These are phyloP conservation scores for Rhizopus sp. DNA, from an alignment of 371 early-diverging fungal species.

Conservation along the genomic window DNA sequence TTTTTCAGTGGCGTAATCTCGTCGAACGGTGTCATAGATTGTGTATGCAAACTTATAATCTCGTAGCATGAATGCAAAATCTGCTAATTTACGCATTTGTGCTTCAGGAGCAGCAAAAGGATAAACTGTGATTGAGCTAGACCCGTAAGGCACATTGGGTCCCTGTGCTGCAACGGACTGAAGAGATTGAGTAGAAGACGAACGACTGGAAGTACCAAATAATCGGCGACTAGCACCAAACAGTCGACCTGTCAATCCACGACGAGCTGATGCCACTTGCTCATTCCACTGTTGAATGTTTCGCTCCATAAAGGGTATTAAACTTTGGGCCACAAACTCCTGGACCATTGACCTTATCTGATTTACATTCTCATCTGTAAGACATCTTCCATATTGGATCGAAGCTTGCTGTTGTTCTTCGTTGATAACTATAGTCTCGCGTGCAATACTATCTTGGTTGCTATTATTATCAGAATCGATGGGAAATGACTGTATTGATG, in stretches of 20 bases:
- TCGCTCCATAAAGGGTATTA: conserved; percentile 91
- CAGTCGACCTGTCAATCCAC: conserved; percentile 89
- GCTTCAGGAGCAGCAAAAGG: conserved; percentile 84
- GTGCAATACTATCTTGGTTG: conserved; percentile 13
- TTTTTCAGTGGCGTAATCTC: conserved; percentile 86
- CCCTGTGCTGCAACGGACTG: conserved; percentile 40
- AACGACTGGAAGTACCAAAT: conserved; percentile 63
- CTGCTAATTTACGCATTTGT: conserved; percentile 89
- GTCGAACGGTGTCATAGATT: conserved; percentile 87
- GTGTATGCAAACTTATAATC: conserved; percentile 89
- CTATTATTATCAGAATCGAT: conserved; percentile 8
- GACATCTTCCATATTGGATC: conserved; percentile 56
- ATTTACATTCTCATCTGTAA: conserved; percentile 57
- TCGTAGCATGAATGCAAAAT: conserved; percentile 94
- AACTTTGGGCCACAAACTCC: conserved; percentile 71
- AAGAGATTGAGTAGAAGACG: conserved; percentile 38
- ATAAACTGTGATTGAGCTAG: conserved; percentile 41
- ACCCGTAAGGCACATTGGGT: conserved; percentile 39
- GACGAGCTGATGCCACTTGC: conserved; percentile 84
- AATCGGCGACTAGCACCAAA: conserved; percentile 83
- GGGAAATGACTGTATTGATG: conserved; percentile 21
- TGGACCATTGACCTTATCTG: conserved; percentile 56
- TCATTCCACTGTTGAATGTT: conserved; percentile 89
- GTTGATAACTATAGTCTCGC: too few relatives aligned
- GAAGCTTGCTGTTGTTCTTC: conserved; percentile 2